phyloP scores from a whole-genome alignment of 2,329 filamentous ascomycete genomes.

The Cladosporium halotolerans region DNA sequence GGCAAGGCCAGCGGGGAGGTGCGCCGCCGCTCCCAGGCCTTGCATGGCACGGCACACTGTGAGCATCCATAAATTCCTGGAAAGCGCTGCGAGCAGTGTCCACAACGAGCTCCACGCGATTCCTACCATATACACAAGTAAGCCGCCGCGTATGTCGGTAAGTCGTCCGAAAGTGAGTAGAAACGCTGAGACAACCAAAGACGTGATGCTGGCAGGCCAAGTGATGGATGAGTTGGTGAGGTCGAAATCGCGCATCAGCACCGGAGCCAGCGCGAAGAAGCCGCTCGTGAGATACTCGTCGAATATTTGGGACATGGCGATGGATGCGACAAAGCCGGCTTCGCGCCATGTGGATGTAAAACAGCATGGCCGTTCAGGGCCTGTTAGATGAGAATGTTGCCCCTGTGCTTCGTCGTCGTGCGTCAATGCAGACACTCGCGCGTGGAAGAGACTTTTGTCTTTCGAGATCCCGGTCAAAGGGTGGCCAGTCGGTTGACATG shows the following conservation, averaged over 20 bases:
- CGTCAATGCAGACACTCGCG: too few species aligned
- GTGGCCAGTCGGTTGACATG: too few species aligned
- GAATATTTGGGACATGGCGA: not conserved
- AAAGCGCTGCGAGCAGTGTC: conserved; percentile 28
- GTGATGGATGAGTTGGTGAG: not conserved
- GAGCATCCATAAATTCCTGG: conserved; percentile 28
- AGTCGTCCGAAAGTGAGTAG: conserved; percentile 41
- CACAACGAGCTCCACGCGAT: conserved; percentile 39
- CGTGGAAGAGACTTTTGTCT: too few species aligned
- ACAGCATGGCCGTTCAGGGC: too few species aligned
- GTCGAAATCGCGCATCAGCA: not conserved
- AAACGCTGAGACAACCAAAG: conserved; percentile 41
- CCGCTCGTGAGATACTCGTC: not conserved
- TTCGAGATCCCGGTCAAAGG: too few species aligned
- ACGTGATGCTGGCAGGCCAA: not conserved
- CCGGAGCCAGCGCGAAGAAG: not conserved
- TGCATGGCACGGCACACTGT: conserved; percentile 30
- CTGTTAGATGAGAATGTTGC: too few species aligned
- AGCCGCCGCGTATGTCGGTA: conserved; percentile 57
- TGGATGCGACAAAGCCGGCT: not conserved
- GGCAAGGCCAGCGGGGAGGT: conserved; percentile 27
- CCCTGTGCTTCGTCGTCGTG: too few species aligned
- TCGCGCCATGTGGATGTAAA: not conserved
- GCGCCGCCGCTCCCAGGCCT: conserved; percentile 32
- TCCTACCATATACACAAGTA: conserved; percentile 53